Percentiles rank a stretch among this genome's conserved stretches.
These are phyloP conservation scores for Pythium volutum DNA, from an alignment of 352 stramenopile species.

Conservation along the genomic window DNA sequence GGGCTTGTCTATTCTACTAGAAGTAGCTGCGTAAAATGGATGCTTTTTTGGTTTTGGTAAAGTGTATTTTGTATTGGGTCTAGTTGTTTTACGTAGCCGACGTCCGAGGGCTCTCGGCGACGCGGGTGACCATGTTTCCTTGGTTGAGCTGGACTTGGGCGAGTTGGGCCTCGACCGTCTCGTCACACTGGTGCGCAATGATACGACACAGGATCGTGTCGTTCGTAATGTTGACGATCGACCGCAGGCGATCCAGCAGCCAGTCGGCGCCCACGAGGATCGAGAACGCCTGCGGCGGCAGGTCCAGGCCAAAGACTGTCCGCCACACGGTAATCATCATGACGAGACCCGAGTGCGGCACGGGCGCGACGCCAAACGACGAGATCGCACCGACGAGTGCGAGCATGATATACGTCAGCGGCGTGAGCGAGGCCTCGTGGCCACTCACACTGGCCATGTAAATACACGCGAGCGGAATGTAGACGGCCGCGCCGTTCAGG, in stretches of 20 bases:
- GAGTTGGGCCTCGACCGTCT: constrained; percentile 34
- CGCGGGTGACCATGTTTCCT: too few species aligned
- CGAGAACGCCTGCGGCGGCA: constrained; percentile 53
- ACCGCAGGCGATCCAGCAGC: constrained; percentile 67
- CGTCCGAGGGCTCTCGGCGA: too few species aligned
- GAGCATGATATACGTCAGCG: constrained; percentile 58
- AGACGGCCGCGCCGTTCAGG: constrained; percentile 70
- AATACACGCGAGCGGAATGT: constrained; percentile 66
- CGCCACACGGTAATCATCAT: constrained; percentile 80
- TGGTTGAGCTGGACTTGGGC: constrained; percentile 3
- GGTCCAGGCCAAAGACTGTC: constrained; percentile 54
- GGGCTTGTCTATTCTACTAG: too few species aligned
- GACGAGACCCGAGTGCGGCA: constrained; percentile 67
- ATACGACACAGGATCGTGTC: constrained; percentile 81
- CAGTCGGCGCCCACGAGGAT: constrained; percentile 68
- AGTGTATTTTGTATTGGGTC: too few species aligned
- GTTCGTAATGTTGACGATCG: constrained; percentile 78
- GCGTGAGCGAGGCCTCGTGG: constrained; percentile 45
- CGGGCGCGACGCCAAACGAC: constrained; percentile 64
- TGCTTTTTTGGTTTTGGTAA: too few species aligned
- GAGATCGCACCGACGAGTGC: constrained; percentile 58
- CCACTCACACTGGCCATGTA: constrained; percentile 69
- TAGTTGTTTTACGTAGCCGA: too few species aligned
- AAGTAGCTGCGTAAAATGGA: too few species aligned
- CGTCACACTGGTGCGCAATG: constrained; percentile 66